Base-by-base conservation (phyloP, 2,329 filamentous ascomycete genomes). In the Chaetomiaceae sp. region DNA sequence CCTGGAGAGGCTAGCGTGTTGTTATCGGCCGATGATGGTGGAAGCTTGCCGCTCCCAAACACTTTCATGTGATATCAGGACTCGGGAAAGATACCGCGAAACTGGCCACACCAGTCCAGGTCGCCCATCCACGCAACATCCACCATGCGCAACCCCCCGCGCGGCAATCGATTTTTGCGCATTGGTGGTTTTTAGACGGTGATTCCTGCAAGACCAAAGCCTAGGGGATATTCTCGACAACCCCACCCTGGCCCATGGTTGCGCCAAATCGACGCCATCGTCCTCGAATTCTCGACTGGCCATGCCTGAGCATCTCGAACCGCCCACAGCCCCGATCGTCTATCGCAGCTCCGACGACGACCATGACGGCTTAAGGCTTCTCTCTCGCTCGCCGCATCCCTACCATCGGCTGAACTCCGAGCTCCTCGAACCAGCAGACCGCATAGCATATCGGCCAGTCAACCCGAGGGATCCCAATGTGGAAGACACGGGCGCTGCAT, bases 371-470 rank as follows among this genome's bases (percentile, higher is more conserved):
- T 62, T 82, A 62, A 75, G 77, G 63, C 67, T 73, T 42, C 73
- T 79, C 56, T 79, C 77, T 49, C 80, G 85, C 61, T 84, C 84
- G 38, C 84, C 85, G 42, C 82, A 87, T 66, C 85, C 85, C 1
- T 87, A 87, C 62, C 80, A 82, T 63, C 81, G 77, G 62, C 80
- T 79, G 53, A 76, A 73, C 55, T 73, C 70, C 58, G 80, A 84
- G 62, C 71, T 83, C 11, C 75, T 76, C 20, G 74, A 82, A 54
- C 68, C 77, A 44, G 72, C 76, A 54, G 70, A 79, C 64, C 67
- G 56, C 13, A 53, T 70, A 58, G 54, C 66, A 67, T 55, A 56
- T 57, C 50, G 63, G 20, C 11, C 50, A 7, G 46, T 10, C 14
- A 55, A 52, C 13, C 55, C 59, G 16, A 50, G 49, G 61, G 21